Evolutionary conservation across 139 green algal species (phyloP).

Genomic region (Picochlorum sp.): DNA sequence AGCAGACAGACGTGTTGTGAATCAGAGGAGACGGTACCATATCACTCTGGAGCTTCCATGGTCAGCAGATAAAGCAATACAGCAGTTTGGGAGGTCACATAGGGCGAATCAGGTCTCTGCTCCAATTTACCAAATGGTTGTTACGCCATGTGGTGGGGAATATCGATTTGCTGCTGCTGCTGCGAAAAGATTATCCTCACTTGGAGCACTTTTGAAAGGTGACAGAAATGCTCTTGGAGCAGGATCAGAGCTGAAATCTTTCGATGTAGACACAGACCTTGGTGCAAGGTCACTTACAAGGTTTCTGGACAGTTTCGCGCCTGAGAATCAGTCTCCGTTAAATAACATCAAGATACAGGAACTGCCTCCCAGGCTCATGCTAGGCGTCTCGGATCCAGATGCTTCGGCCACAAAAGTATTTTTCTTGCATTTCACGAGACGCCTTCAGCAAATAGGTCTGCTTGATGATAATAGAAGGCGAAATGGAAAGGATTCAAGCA

Average conservation of each 20-base stretch:
- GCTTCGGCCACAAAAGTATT: not conserved
- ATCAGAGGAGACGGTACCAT: slow-evolving; percentile 60
- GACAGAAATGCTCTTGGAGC: slow-evolving; percentile 32
- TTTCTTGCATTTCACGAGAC: not conserved
- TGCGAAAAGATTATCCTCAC: slow-evolving; percentile 65
- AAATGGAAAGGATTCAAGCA: not conserved
- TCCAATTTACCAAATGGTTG: slow-evolving; percentile 57
- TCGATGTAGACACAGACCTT: slow-evolving; percentile 18
- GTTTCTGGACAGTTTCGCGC: not conserved
- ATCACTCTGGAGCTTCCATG: slow-evolving; percentile 89
- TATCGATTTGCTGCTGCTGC: slow-evolving; percentile 75
- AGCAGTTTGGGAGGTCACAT: slow-evolving; percentile 74
- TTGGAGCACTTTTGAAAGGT: slow-evolving; percentile 55
- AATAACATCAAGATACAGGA: no score
- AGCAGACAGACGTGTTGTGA: slow-evolving; percentile 19
- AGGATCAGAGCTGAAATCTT: slow-evolving; percentile 22
- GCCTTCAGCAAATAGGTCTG: not conserved
- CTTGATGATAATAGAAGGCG: not conserved
- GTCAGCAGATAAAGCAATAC: slow-evolving; percentile 83
- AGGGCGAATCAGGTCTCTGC: slow-evolving; percentile 33
- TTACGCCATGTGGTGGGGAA: slow-evolving; percentile 72
- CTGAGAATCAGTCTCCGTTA: no score
- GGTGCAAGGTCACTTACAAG: slow-evolving; percentile 4
- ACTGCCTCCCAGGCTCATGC: not conserved
- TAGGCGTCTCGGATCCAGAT: not conserved